A percentile compares a stretch with the other conserved stretches of the same genome.
phyloP scores from a whole-genome alignment of 176 grass and related monocot genomes.

The Hyparrhenia diplandra region DNA sequence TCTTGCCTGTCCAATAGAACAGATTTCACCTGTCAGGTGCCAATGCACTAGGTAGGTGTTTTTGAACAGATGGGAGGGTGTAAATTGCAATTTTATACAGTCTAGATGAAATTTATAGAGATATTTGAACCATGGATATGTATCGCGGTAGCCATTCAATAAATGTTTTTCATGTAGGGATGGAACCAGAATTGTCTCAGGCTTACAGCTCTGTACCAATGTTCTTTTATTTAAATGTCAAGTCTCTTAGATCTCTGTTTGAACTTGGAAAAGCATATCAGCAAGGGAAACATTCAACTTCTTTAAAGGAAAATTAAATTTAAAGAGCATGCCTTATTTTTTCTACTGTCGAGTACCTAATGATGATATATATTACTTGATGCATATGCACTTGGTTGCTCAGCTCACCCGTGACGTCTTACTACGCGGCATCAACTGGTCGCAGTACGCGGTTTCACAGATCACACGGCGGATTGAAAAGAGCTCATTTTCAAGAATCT shows the following conservation, averaged over 20 bases:
- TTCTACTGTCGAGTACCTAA: not conserved
- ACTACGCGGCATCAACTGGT: conserved; percentile 80
- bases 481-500: conserved; percentile 32
- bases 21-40: not conserved
- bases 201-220: not conserved
- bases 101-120: not conserved
- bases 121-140: not conserved
- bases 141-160: not conserved
- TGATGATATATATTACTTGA: conserved; percentile 2
- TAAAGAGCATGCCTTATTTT: not conserved
- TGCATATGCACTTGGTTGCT: conserved; percentile 67
- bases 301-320: not conserved
- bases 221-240: not conserved
- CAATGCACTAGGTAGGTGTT: not conserved
- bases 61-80: not conserved
- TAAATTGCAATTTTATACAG: not conserved
- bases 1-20: not conserved
- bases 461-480: conserved; percentile 69
- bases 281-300: not conserved
- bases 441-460: conserved; percentile 70
- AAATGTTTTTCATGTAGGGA: not conserved
- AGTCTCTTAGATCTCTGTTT: not conserved
- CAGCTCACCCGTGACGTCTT: conserved; percentile 86
- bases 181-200: not conserved
- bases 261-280: not conserved